Conservation (phyloP, 2,329 filamentous ascomycete species). For the Claviceps spartinae region DNA sequence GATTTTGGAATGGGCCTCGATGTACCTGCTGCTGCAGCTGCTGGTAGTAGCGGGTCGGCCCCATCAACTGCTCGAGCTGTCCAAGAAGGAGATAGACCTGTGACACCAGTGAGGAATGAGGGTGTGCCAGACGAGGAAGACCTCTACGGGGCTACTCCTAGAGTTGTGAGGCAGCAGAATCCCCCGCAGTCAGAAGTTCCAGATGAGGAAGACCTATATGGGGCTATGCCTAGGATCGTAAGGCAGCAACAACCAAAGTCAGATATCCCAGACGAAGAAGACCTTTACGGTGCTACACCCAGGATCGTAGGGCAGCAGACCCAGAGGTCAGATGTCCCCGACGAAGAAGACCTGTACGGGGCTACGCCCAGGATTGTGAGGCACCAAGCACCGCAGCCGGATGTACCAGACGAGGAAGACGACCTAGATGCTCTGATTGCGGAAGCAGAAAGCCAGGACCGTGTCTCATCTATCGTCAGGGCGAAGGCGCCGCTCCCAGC, state of each 20-base stretch:
- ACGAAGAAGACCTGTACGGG: too few relatives aligned
- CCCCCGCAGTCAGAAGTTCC: conserved; percentile 13
- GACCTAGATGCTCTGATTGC: conserved; percentile 42
- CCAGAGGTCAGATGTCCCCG: conserved; percentile 12
- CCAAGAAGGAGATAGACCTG: conserved; percentile 10
- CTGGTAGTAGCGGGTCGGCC: conserved; percentile 16
- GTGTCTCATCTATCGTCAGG: not conserved
- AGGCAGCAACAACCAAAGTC: too few relatives aligned
- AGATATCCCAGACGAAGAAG: conserved; percentile 14
- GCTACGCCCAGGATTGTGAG: too few relatives aligned
- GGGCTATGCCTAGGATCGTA: too few relatives aligned
- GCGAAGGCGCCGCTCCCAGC: not conserved
- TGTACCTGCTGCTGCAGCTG: conserved; percentile 6
- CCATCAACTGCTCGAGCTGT: not conserved
- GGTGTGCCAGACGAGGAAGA: conserved; percentile 30
- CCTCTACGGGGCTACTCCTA: conserved; percentile 41
- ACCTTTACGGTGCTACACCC: conserved; percentile 44
- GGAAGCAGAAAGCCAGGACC: conserved; percentile 24
- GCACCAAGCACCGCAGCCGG: too few relatives aligned
- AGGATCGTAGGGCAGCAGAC: conserved; percentile 6
- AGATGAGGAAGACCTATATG: too few relatives aligned
- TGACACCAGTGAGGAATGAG: conserved; percentile 11
- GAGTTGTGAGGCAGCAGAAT: conserved; percentile 4
- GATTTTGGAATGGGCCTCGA: conserved; percentile 14
- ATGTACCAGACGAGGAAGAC: conserved; percentile 16